These are phyloP conservation scores for Boletus coffeatus DNA, from an alignment of 1,284 basidiomycete species.

Conservation along the genomic window DNA sequence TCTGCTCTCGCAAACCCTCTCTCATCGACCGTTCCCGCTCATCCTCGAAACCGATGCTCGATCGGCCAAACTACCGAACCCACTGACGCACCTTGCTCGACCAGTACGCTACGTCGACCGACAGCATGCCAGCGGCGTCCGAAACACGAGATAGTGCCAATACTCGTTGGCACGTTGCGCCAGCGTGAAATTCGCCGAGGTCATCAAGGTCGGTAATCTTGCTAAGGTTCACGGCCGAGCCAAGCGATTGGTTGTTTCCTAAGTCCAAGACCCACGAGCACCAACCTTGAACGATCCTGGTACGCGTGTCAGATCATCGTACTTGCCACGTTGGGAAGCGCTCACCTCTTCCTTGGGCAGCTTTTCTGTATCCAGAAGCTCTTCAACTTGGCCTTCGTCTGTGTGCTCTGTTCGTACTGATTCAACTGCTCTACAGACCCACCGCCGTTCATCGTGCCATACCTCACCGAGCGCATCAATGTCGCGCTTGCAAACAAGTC, in stretches of 20 bases:
- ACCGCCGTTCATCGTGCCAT: no score
- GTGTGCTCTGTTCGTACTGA: no score
- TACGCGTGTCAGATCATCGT: no score
- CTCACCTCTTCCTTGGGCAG: no score
- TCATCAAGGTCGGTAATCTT: slow-evolving; percentile 44
- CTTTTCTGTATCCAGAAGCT: no score
- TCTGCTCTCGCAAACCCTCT: slow-evolving; percentile 53
- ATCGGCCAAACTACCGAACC: slow-evolving; percentile 35
- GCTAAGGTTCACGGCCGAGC: slow-evolving; percentile 82
- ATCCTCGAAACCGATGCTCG: slow-evolving; percentile 49
- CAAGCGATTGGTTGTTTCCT: slow-evolving; percentile 20
- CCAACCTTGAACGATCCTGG: no score
- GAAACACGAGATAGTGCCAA: slow-evolving; percentile 48
- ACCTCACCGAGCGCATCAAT: no score
- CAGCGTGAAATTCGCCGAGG: slow-evolving; percentile 31
- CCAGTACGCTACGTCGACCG: slow-evolving; percentile 53
- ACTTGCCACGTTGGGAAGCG: no score
- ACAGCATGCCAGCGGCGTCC: slow-evolving; percentile 41
- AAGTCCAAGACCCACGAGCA: no score
- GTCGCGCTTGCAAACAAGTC: no score
- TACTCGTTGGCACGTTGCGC: slow-evolving; percentile 39
- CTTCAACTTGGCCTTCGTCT: no score
- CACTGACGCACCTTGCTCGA: slow-evolving; percentile 45
- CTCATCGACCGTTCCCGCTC: slow-evolving; percentile 51
- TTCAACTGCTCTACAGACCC: no score